A percentile compares a stretch with the other conserved stretches of the same genome.
Conservation (phyloP, 2,329 filamentous ascomycete genomes). For the Alternaria triticimaculans region DNA sequence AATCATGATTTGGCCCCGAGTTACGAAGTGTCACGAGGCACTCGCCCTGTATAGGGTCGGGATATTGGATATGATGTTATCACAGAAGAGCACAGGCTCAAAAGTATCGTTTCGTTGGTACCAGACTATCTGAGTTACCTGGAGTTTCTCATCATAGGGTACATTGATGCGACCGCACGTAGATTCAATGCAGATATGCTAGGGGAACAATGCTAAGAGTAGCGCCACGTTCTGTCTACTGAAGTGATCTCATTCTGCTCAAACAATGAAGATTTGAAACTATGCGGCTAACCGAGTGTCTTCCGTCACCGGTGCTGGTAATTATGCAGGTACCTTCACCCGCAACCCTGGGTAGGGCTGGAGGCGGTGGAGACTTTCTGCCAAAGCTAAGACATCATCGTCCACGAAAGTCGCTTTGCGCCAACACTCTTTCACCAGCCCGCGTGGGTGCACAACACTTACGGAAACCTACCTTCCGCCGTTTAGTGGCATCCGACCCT, state of each 20-base stretch:
- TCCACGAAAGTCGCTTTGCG: conserved; percentile 18
- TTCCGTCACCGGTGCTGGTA: background rate
- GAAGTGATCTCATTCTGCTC: background rate
- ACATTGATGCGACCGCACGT: background rate
- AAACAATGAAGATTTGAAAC: background rate
- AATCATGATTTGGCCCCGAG: background rate
- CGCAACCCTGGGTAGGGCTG: conserved; percentile 31
- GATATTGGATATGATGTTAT: background rate
- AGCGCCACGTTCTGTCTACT: background rate
- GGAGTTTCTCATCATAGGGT: background rate
- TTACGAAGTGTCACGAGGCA: background rate
- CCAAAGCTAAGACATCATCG: conserved; percentile 23
- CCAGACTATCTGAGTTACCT: background rate
- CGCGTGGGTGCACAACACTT: background rate
- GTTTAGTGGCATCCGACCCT: too few relatives aligned
- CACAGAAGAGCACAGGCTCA: background rate
- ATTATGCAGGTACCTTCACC: conserved; percentile 11
- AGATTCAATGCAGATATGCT: background rate
- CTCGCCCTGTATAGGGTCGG: background rate
- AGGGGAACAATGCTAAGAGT: background rate
- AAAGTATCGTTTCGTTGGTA: background rate
- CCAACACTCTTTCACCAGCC: conserved; percentile 8
- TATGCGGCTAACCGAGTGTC: background rate
- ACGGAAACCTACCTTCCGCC: background rate
- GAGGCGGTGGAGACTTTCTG: conserved; percentile 39